phyloP scores from a whole-genome alignment of 2,329 filamentous ascomycete species.

The Aspergillus pseudotamarii region DNA sequence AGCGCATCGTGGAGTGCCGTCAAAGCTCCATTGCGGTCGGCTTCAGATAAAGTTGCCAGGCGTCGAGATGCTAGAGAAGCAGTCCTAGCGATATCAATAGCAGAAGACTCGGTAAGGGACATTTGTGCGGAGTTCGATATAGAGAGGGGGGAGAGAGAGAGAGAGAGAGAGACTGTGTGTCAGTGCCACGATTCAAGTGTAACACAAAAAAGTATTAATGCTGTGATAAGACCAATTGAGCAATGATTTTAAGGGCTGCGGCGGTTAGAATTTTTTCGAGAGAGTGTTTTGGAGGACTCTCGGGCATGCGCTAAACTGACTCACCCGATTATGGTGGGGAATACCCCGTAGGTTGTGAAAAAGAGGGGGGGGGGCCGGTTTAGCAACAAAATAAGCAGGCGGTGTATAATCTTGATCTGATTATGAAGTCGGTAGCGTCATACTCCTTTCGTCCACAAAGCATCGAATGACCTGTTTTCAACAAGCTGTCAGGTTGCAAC shows the following conservation, averaged over 20 bases:
- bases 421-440: background rate
- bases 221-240: background rate
- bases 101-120: slow-evolving; percentile 86
- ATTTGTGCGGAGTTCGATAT: slow-evolving; percentile 50
- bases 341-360: background rate
- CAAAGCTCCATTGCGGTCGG: slow-evolving; percentile 80
- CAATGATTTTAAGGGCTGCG: background rate
- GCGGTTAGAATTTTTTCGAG: background rate
- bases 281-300: background rate
- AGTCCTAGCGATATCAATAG: slow-evolving; percentile 72
- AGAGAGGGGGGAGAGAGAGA: too few species aligned
- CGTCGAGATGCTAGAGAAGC: slow-evolving; percentile 81
- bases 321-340: background rate
- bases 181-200: too few species aligned
- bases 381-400: background rate
- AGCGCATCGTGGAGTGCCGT: slow-evolving; percentile 82
- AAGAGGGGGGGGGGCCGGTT: background rate
- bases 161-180: too few species aligned
- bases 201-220: background rate
- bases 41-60: slow-evolving; percentile 75
- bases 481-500: background rate
- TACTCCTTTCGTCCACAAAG: background rate
- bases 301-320: background rate
- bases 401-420: background rate
- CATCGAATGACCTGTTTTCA: background rate